Evolutionary conservation across 225 moss, liverwort and hornwort genomes (phyloP).

Genomic region (Antitrichia curtipendula): DNA sequence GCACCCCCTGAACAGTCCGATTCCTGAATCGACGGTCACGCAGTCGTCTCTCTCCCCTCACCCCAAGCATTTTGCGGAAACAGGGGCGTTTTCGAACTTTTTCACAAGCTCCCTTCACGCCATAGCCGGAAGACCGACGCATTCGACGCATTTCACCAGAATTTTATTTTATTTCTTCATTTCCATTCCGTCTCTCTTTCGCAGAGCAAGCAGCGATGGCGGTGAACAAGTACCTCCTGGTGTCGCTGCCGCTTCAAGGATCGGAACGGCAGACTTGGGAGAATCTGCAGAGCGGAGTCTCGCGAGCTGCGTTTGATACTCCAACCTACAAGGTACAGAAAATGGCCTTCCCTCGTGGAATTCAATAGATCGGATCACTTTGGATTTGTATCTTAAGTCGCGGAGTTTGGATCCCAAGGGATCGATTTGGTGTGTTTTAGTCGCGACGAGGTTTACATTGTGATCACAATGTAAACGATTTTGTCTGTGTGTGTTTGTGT

Average conservation of each 20-base stretch:
- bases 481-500: background rate
- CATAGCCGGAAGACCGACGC: background rate
- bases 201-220: slow-evolving; percentile 39
- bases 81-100: background rate
- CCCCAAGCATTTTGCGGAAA: background rate
- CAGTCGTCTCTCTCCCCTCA: background rate
- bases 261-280: slow-evolving; percentile 60
- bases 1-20: background rate
- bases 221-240: slow-evolving; percentile 58
- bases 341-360: background rate
- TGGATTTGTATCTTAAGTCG: background rate
- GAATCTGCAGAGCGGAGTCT: slow-evolving; percentile 39
- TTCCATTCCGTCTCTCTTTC: background rate
- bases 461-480: background rate
- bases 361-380: background rate
- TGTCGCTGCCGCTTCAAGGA: slow-evolving; percentile 75
- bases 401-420: background rate
- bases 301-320: slow-evolving; percentile 71
- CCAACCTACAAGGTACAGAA: slow-evolving; percentile 62
- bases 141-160: background rate
- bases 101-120: background rate
- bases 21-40: background rate
- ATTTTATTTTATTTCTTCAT: too few relatives aligned
- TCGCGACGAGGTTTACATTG: background rate
- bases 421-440: background rate